phyloP scores from a whole-genome alignment of 2,329 filamentous ascomycete species.

The Microdochium paspali region DNA sequence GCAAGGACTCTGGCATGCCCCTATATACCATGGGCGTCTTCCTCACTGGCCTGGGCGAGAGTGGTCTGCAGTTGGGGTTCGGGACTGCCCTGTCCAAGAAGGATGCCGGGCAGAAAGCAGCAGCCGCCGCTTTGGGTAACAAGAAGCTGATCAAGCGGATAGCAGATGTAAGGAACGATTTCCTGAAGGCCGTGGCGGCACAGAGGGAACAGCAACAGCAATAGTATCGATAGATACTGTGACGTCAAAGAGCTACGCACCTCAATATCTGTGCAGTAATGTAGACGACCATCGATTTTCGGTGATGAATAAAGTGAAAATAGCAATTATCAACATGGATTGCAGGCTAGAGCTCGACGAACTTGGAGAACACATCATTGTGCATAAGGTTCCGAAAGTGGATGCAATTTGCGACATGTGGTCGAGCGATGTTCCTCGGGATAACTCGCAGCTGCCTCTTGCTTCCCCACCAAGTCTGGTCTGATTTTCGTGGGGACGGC shows the following conservation, averaged over 20 bases:
- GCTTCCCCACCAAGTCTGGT: background rate
- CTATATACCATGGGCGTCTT: slow-evolving; percentile 56
- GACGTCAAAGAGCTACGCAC: too few relatives aligned
- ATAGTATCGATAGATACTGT: background rate
- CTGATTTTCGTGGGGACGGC: background rate
- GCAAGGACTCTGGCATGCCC: slow-evolving; percentile 42
- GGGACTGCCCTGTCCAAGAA: slow-evolving; percentile 59
- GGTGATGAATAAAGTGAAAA: too few relatives aligned
- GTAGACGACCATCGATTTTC: too few relatives aligned
- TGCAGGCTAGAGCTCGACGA: too few relatives aligned
- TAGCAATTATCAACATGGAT: too few relatives aligned
- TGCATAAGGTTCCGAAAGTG: background rate
- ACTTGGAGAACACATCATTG: too few relatives aligned
- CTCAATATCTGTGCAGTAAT: too few relatives aligned
- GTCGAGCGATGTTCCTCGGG: background rate
- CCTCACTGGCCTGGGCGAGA: slow-evolving; percentile 60
- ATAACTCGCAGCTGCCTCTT: background rate
- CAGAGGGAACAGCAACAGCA: slow-evolving; percentile 5
- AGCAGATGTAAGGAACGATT: slow-evolving; percentile 35
- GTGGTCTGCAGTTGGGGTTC: slow-evolving; percentile 48
- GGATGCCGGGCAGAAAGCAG: slow-evolving; percentile 60
- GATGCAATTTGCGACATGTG: background rate
- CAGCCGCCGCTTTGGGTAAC: slow-evolving; percentile 52
- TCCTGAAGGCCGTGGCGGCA: slow-evolving; percentile 18
- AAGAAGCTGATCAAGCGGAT: slow-evolving; percentile 51